Conservation (phyloP, 2,329 filamentous ascomycete species). For the Rhynchosporium secalis region DNA sequence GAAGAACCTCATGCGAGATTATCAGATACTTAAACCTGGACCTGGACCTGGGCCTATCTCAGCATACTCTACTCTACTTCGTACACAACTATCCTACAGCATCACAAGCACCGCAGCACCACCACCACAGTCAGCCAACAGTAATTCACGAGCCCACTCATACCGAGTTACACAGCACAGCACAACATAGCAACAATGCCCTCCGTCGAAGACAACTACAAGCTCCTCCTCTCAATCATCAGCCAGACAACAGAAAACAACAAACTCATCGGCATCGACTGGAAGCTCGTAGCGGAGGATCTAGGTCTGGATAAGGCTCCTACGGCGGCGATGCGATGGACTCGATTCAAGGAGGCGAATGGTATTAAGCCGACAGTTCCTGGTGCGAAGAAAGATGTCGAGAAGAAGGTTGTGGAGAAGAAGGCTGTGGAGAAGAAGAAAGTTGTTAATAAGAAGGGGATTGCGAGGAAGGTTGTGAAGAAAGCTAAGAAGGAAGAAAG, state of each 20-base stretch:
- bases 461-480: neutral
- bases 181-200: neutral
- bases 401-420: neutral
- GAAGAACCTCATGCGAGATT: too few species aligned
- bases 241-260: neutral
- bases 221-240: neutral
- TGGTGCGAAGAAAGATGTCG: neutral
- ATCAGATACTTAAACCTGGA: too few species aligned
- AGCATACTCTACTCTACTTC: too few species aligned
- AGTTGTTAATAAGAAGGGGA: neutral
- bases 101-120: too few species aligned
- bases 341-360: neutral
- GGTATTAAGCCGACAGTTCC: neutral
- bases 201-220: neutral
- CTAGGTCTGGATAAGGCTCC: neutral
- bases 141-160: neutral
- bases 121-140: neutral
- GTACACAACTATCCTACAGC: too few species aligned
- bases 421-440: neutral
- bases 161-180: neutral
- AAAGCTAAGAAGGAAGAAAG: neutral
- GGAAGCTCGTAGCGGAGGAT: neutral
- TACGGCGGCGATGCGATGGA: neutral
- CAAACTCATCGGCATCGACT: neutral
- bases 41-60: too few species aligned